A percentile compares a stretch with the other conserved stretches of the same genome.
Conservation (phyloP, 495 filamentous ascomycete genomes). For the Aspergillus campestris region DNA sequence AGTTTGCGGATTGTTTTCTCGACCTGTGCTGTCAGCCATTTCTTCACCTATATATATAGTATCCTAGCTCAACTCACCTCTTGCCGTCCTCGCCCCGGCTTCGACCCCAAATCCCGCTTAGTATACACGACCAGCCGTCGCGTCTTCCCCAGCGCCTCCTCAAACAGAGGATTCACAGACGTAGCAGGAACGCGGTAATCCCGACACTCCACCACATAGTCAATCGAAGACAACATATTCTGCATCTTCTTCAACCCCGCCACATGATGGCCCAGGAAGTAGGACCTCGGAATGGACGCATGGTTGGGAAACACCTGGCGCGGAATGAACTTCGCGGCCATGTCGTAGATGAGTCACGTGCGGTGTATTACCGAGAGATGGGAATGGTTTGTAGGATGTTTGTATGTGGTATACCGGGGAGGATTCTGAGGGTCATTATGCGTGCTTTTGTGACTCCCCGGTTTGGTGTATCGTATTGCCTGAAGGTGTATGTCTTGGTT, state of each 20-base stretch:
- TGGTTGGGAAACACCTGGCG: constrained; percentile 59
- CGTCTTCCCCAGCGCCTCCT: constrained; percentile 58
- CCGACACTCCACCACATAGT: constrained; percentile 89
- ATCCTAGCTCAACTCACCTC: constrained; percentile 16
- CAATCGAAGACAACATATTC: constrained; percentile 67
- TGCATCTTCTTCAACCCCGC: constrained; percentile 81
- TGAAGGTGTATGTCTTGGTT: no score
- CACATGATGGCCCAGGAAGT: constrained; percentile 93
- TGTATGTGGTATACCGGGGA: no score
- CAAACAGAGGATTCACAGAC: constrained; percentile 86
- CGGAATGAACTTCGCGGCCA: constrained; percentile 54
- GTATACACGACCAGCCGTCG: constrained; percentile 84
- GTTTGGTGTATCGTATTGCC: no score
- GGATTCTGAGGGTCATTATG: no score
- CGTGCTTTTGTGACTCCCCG: no score
- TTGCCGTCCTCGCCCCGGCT: constrained; percentile 18
- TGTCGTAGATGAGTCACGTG: no score
- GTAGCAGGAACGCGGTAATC: constrained; percentile 86
- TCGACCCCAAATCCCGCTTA: constrained; percentile 66
- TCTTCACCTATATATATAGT: no score
- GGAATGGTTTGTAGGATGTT: no score
- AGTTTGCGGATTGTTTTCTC: constrained; percentile 47
- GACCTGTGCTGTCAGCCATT: constrained; percentile 10
- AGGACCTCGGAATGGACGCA: constrained; percentile 73
- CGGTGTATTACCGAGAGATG: no score